Evolutionary conservation across 1,284 basidiomycete species (phyloP), one percentile per base, ranked within the genome.

Genomic region (Sporisorium reilianum): DNA sequence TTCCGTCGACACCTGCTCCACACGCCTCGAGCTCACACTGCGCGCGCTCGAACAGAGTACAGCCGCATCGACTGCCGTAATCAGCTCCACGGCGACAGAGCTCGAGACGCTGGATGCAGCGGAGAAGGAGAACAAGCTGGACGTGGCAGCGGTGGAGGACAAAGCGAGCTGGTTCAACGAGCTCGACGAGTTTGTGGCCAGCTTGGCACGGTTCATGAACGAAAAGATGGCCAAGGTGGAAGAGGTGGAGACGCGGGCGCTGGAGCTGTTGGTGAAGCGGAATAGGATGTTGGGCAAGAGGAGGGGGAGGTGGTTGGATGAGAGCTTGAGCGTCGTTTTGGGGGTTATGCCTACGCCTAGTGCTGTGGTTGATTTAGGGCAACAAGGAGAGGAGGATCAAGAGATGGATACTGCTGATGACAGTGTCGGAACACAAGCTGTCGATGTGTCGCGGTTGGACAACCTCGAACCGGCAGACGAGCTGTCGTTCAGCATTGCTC

Each of bases 131-230:
- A 79, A 78, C 55, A 79, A 82, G 60, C 36, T 40, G 3, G 65
- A 74, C 11, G 74, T 81, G 5, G 74, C 26, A 11, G 62, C 34
- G 11, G 56, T 74, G 5, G 81, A 80, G 32, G 67, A 72, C 16
- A 79, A 78, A 36, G 63, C 64, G 49, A 72, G 70, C 23, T 84
- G 81, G 80, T 80, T 81, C 50, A 45, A 70, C 12, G 82, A 84
- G 65, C 56, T 84, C 10, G 71, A 81, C 11, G 55, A 26, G 7
- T 84, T 81, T 55, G 70, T 80, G 20, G 59, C 52, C 4, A 78
- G 62, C 23, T 36, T 84, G 28, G 79, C 82, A 10, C 41, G 56
- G 22, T 81, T 84, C 32, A 62, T 83, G 60, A 78, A 80, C 34
- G 72, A 67, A 5, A 84, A 82, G 54, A 55, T 57, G 55, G 72